These are phyloP conservation scores for Gossypium mustelinum DNA, from an alignment of 345 rosid species.

Conservation along the genomic window DNA sequence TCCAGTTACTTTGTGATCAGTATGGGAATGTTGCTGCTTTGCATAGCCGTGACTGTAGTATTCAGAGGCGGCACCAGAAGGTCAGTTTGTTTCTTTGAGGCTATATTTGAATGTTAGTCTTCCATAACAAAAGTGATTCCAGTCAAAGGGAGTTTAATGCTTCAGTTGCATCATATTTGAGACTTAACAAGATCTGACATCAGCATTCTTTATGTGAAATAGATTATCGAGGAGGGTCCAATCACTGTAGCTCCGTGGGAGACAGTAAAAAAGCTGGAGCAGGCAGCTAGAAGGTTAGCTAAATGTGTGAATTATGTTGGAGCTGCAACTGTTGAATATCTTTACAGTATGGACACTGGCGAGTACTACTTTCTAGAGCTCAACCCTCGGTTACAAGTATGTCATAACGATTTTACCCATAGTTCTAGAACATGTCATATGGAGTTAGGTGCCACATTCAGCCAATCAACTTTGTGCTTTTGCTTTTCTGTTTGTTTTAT, in stretches of 20 bases:
- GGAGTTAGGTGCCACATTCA: neutral
- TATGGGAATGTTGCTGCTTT: slow-evolving; percentile 96
- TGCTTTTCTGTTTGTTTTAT: slow-evolving; percentile 7
- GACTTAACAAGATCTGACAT: slow-evolving; percentile 14
- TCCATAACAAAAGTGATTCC: neutral
- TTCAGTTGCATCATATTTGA: neutral
- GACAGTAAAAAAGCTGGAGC: slow-evolving; percentile 85
- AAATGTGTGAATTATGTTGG: slow-evolving; percentile 90
- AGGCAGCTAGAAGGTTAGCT: slow-evolving; percentile 97
- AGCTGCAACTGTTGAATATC: slow-evolving; percentile 98
- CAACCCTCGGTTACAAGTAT: slow-evolving; percentile 97
- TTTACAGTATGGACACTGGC: slow-evolving; percentile 94
- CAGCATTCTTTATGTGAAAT: slow-evolving; percentile 9
- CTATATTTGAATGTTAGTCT: slow-evolving; percentile 16
- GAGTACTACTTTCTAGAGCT: slow-evolving; percentile 97
- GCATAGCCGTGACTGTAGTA: slow-evolving; percentile 99
- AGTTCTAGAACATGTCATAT: slow-evolving; percentile 10
- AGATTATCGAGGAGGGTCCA: slow-evolving; percentile 99
- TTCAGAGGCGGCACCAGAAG: slow-evolving; percentile 99
- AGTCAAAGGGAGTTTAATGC: neutral
- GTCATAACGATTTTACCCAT: slow-evolving; percentile 17
- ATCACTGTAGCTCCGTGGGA: slow-evolving; percentile 85
- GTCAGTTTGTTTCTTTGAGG: slow-evolving; percentile 32
- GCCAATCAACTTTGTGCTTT: neutral
- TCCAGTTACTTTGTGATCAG: slow-evolving; percentile 94